Conservation (phyloP, 129 eudicot genomes). For the Oenanthe sinensis region DNA sequence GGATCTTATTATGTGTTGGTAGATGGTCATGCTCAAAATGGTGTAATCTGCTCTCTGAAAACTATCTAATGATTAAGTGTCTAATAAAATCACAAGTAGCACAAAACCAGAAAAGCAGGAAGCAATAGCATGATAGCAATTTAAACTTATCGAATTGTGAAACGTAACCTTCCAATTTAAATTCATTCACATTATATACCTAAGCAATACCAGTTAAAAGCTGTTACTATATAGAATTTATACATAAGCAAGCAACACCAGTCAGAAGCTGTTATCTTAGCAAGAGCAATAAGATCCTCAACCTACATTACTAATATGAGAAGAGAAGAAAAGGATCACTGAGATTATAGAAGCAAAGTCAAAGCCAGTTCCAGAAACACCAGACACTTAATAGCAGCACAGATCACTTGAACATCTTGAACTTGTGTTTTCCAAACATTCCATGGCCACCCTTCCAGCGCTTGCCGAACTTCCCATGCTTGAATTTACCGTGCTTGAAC, state of each 20-base stretch:
- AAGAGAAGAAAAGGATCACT: not conserved
- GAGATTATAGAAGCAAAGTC: not conserved
- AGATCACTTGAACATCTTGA: conserved; percentile 45
- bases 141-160: not conserved
- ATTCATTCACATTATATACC: not conserved
- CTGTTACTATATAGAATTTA: not conserved
- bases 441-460: conserved; percentile 42
- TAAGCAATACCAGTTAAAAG: not conserved
- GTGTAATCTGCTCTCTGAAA: too few species aligned
- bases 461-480: conserved; percentile 62
- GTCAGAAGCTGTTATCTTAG: not conserved
- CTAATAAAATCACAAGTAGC: not conserved
- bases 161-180: not conserved
- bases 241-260: not conserved
- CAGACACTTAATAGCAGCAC: not conserved
- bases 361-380: conserved; percentile 8
- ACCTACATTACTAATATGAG: not conserved
- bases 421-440: conserved; percentile 43
- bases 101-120: too few species aligned
- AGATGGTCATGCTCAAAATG: too few species aligned
- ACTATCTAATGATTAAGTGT: not conserved
- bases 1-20: too few species aligned
- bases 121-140: not conserved
- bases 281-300: not conserved
- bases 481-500: conserved; percentile 58